Evolutionary conservation across 148 eudicot species (phyloP).

Genomic region (Cornus florida): DNA sequence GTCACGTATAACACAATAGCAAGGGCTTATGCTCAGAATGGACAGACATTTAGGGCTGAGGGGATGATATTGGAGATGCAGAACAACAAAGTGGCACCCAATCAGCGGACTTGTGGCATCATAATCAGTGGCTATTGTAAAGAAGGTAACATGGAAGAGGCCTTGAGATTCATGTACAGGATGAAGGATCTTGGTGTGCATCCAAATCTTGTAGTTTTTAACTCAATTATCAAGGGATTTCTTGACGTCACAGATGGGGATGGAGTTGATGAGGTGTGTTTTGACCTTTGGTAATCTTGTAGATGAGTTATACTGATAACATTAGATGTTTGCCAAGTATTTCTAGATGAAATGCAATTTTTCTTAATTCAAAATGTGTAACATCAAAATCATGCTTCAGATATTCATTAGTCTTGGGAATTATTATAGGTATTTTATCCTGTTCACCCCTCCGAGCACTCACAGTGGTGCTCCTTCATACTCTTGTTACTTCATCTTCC

Average conservation of each 20-base stretch:
- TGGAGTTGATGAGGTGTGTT: conserved; percentile 88
- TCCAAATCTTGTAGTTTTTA: conserved; percentile 79
- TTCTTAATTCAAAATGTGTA: neutral
- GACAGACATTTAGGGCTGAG: conserved; percentile 77
- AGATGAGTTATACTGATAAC: neutral
- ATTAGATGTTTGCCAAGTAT: neutral
- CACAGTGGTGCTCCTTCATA: no score
- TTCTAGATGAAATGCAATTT: neutral
- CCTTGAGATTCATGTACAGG: conserved; percentile 69
- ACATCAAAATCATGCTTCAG: neutral
- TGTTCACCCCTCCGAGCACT: no score
- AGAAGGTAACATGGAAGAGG: conserved; percentile 81
- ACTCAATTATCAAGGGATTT: conserved; percentile 84
- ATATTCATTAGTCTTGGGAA: neutral
- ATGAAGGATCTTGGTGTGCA: conserved; percentile 75
- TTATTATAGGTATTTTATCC: no score
- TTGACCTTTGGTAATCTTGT: neutral
- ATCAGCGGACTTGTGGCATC: conserved; percentile 87
- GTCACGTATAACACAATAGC: conserved; percentile 84
- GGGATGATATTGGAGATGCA: conserved; percentile 74
- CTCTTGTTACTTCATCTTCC: neutral
- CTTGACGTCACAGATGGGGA: conserved; percentile 60
- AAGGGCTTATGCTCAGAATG: conserved; percentile 63
- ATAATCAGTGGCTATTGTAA: conserved; percentile 77
- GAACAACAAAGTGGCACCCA: conserved; percentile 56